These are phyloP conservation scores for Entonaema liquescens DNA, from an alignment of 495 filamentous ascomycete species.

Conservation along the genomic window DNA sequence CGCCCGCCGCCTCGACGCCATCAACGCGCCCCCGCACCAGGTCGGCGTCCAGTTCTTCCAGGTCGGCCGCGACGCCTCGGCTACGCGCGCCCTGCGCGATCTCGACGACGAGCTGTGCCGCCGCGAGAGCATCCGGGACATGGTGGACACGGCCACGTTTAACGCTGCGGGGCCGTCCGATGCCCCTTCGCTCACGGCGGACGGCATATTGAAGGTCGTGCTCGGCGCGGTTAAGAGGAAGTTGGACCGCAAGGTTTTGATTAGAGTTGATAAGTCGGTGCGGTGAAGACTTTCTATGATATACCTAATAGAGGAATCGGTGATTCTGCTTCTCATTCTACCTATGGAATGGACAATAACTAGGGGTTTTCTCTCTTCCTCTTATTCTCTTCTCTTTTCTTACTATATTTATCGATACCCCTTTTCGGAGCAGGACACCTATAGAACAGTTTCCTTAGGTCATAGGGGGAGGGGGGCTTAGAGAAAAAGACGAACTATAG, in stretches of 20 bases:
- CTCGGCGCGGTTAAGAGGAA: conserved; percentile 75
- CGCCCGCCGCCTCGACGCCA: conserved; percentile 74
- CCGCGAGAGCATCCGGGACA: conserved; percentile 73
- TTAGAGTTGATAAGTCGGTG: conserved; percentile 16
- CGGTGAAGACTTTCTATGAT: not conserved
- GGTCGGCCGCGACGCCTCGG: conserved; percentile 77
- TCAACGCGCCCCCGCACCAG: conserved; percentile 82
- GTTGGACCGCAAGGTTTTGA: conserved; percentile 60
- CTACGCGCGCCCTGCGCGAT: conserved; percentile 69
- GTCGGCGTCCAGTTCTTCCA: conserved; percentile 98
- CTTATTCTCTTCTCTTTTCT: too few species aligned
- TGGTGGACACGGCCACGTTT: conserved; percentile 93
- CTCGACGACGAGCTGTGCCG: conserved; percentile 80
- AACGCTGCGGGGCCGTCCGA: conserved; percentile 53
- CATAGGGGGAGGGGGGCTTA: not conserved
- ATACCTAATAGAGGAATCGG: too few species aligned
- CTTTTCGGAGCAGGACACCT: not conserved
- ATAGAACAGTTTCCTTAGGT: not conserved
- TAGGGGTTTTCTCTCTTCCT: too few species aligned
- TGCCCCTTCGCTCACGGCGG: conserved; percentile 52
- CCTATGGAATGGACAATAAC: too few species aligned
- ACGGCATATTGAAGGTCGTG: conserved; percentile 84
- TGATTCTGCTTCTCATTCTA: too few species aligned
- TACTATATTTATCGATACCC: too few species aligned
- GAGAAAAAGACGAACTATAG: not conserved